Evolutionary conservation across 2,329 filamentous ascomycete genomes (phyloP).

Genomic region (Venturia pyrina): DNA sequence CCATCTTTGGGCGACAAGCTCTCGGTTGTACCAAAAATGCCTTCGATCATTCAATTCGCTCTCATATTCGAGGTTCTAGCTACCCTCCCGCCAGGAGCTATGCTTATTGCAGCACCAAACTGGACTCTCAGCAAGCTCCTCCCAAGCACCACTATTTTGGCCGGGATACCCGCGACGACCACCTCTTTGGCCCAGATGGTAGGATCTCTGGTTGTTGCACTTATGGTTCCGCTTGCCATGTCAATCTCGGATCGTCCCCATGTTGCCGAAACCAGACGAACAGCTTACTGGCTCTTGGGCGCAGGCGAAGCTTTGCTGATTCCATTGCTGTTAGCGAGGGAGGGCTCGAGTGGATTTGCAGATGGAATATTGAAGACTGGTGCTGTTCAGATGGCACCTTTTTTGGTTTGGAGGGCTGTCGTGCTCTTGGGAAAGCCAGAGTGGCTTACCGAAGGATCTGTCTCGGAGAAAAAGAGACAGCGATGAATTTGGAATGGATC

Average conservation of each 20-base stretch:
- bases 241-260: neutral
- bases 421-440: neutral
- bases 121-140: conserved; percentile 1
- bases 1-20: neutral
- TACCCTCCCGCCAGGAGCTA: neutral
- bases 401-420: neutral
- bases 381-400: neutral
- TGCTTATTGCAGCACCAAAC: neutral
- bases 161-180: neutral
- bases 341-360: neutral
- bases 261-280: neutral
- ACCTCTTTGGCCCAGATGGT: neutral
- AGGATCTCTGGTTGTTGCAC: neutral
- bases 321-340: neutral
- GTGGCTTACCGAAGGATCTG: neutral
- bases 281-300: neutral
- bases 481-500: neutral
- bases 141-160: neutral
- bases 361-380: neutral
- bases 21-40: neutral
- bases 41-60: neutral
- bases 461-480: neutral
- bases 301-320: neutral
- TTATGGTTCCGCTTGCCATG: neutral
- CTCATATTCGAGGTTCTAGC: neutral